These are phyloP conservation scores for Cenchrus americanus DNA, from an alignment of 176 grass and related monocot genomes.

Conservation along the genomic window DNA sequence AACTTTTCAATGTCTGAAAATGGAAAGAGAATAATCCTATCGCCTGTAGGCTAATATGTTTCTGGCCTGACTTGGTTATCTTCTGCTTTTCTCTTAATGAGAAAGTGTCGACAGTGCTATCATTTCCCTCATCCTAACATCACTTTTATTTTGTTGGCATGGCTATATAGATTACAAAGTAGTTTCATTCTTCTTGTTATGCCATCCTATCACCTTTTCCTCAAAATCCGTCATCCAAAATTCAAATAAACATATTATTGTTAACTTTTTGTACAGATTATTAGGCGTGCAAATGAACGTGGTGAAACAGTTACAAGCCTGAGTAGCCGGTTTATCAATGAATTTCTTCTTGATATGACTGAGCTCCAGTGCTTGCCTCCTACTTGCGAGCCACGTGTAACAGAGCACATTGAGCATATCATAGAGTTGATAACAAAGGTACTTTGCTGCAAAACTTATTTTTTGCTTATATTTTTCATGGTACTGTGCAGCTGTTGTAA, in stretches of 20 bases:
- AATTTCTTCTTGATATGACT: conserved; percentile 77
- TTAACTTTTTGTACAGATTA: conserved; percentile 65
- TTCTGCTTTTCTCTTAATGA: not conserved
- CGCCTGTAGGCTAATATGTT: not conserved
- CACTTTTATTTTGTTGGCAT: not conserved
- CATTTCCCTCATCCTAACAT: not conserved
- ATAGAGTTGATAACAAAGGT: conserved; percentile 88
- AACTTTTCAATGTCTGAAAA: not conserved
- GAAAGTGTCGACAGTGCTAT: not conserved
- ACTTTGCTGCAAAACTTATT: not conserved
- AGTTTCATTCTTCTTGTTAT: not conserved
- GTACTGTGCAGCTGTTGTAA: conserved; percentile 13
- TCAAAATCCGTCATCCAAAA: not conserved
- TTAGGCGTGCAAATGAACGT: conserved; percentile 77
- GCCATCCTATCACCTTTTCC: not conserved
- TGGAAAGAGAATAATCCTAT: not conserved
- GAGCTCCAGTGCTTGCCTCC: conserved; percentile 81
- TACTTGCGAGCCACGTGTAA: conserved; percentile 75
- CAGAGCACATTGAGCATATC: conserved; percentile 85
- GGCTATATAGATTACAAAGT: conserved; percentile 3
- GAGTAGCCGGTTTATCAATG: conserved; percentile 69
- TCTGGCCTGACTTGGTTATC: not conserved
- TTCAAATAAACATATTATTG: not conserved
- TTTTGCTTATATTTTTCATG: not conserved
- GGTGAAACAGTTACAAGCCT: conserved; percentile 71